Base-by-base conservation (phyloP, 108 stramenopile species). In the Craspedostauros australis region DNA sequence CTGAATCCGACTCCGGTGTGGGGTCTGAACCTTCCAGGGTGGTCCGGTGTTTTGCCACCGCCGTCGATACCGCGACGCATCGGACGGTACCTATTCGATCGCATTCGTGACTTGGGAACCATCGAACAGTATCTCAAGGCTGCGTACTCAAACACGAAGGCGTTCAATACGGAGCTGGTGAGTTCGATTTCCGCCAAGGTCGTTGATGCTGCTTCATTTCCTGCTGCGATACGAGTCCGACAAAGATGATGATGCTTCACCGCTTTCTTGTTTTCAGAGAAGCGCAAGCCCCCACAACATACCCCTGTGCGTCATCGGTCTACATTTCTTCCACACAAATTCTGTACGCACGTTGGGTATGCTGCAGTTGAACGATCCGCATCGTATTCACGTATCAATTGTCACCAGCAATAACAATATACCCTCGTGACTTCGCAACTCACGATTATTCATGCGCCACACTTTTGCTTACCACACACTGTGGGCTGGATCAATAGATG, bases 1-100 rank as follows among this genome's bases (percentile, higher is more conserved):
- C 38, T 91, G 52, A 91, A 91, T 66, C 77, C 85, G 21, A 91
- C 89, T n/a, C 89, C 89, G 0, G 77, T 91, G 2, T 91, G 89
- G 89, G 89, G 89, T 25, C 54, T 83, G 8, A 91, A 91, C 47
- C 46, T 86, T n/a, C 81, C 81, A 4, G 80, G 75, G 6, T 88
- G 87, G 87, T 63, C 62, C 30, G 87, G 87, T 0, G 46, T 46
- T 50, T 32, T 88, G 16, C 87, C 83, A 12, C 68, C 87, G 4
- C 87, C 87, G 36, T 14, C n/a, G 36, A 37, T 88, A 9, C 83
- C 87, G 0, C 58, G 55, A 52, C 54, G 33, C 3, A 67, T 88
- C 37, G 87, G 87, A 29, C 47, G 83, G 23, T 64, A 32, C 42
- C 43, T 84, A 50, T 88, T 88, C 59, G 80, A 88, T 63, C 47